These are phyloP conservation scores for Centaurea solstitialis DNA, from an alignment of 129 eudicot genomes.

Conservation along the genomic window DNA sequence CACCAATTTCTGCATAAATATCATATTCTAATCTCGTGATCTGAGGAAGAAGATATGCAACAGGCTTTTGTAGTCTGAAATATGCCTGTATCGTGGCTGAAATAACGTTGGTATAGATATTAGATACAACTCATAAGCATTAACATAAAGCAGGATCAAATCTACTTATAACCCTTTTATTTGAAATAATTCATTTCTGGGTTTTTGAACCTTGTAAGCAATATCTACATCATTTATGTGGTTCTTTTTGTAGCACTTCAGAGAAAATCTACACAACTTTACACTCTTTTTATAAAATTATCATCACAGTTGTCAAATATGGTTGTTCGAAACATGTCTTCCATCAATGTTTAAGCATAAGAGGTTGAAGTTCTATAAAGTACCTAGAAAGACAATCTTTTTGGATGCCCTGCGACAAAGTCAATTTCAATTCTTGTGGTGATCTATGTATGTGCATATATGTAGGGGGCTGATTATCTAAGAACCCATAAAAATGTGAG, in stretches of 20 bases:
- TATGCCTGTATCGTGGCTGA: slow-evolving; percentile 70
- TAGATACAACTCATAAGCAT: neutral
- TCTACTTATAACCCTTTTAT: neutral
- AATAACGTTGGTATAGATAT: neutral
- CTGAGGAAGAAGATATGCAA: slow-evolving; percentile 62
- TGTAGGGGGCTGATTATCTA: too few species aligned
- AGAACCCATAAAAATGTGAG: too few species aligned
- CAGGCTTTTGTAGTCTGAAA: slow-evolving; percentile 69
- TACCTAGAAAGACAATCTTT: neutral
- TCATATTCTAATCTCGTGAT: slow-evolving; percentile 76
- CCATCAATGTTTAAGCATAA: neutral
- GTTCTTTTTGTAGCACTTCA: neutral
- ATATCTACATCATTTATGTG: neutral
- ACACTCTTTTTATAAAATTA: neutral
- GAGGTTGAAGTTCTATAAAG: neutral
- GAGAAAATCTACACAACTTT: neutral
- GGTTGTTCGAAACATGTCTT: neutral
- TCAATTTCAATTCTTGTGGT: neutral
- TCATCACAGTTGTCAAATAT: neutral
- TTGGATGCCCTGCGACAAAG: neutral
- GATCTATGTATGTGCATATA: neutral
- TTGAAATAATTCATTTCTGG: neutral
- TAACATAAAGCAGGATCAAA: neutral
- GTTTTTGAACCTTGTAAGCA: neutral
- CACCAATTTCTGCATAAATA: slow-evolving; percentile 61